Evolutionary conservation across 2,329 filamentous ascomycete genomes (phyloP), one percentile per base, ranked within the genome.

Genomic region (Aspergillus sp.): DNA sequence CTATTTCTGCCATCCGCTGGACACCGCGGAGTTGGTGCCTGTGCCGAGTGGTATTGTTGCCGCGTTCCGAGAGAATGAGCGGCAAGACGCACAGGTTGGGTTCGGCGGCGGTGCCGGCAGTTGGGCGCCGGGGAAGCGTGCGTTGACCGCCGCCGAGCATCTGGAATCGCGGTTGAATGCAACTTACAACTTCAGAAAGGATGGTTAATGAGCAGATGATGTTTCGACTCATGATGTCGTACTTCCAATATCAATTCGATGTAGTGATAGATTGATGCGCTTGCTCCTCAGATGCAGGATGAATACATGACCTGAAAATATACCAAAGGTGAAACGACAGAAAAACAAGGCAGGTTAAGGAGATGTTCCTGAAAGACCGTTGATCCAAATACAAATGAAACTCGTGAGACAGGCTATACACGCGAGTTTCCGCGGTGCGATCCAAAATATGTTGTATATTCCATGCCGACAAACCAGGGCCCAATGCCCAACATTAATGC

Each of bases 1-100:
- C 14, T 79, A 75, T 47, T 79, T 79, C 49, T 77, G 72, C 44
- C 75, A 79, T 57, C 75, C 75, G 5, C 42, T 70, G n/a, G 66
- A 78, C 51, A 56, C 65, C 5, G 71, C 65, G 15, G 53, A 63
- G 43, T 50, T 80, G 39, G 68, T 71, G 17, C 58, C 67, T 3
- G 69, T 80, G 28, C 72, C 74, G 4, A 75, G 74, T 44, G 40
- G 48, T 16, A 35, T 71, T 11, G 68, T 78, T 5, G 48, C 52
- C 34, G 49, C 53, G 30, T 58, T 62, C 49, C 61, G 55, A n/a
- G 46, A 47, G 38, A 35, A 15, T 26, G 29, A 49, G 35, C 26
- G 54, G n/a, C 12, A 59, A 19, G 43, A 57, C 36, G 55, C 49
- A 33, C 54, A 56, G 44, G 58, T 60, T 19, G 61, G 63, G 40